Evolutionary conservation across 1,284 basidiomycete genomes (phyloP).

Genomic region (Puccinia polysora): DNA sequence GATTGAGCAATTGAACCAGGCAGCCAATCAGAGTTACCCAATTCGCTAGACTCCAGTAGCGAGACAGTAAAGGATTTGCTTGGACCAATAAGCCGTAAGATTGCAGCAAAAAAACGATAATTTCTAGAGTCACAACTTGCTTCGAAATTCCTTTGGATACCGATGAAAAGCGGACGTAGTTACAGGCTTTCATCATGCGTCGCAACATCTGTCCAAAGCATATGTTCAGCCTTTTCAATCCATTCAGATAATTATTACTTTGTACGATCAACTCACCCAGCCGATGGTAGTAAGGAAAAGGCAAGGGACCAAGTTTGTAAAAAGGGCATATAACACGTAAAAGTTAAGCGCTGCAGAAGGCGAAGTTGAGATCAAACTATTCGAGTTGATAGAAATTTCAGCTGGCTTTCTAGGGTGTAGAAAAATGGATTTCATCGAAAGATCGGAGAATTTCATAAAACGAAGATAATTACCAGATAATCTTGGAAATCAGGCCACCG

Average conservation of each 20-base stretch:
- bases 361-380: slow-evolving; percentile 6
- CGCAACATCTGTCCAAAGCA: slow-evolving; percentile 15
- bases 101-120: not conserved
- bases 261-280: not conserved
- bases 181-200: not conserved
- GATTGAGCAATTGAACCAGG: not conserved
- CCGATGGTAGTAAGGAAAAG: slow-evolving; percentile 10
- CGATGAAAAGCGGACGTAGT: not conserved
- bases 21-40: not conserved
- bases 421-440: not conserved
- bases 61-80: not conserved
- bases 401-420: no score
- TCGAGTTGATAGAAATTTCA: not conserved
- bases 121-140: not conserved
- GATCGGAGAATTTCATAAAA: no score
- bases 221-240: no score
- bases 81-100: slow-evolving; percentile 5
- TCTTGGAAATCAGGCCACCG: slow-evolving; percentile 9
- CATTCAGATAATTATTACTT: no score
- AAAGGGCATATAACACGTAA: not conserved
- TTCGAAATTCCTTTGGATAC: not conserved
- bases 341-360: slow-evolving; percentile 1
- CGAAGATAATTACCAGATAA: slow-evolving; percentile 6
- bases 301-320: slow-evolving; percentile 3
- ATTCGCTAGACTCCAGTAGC: slow-evolving; percentile 1